phyloP scores from a whole-genome alignment of 257 asterid genomes.

The Voacanga thouarsii region DNA sequence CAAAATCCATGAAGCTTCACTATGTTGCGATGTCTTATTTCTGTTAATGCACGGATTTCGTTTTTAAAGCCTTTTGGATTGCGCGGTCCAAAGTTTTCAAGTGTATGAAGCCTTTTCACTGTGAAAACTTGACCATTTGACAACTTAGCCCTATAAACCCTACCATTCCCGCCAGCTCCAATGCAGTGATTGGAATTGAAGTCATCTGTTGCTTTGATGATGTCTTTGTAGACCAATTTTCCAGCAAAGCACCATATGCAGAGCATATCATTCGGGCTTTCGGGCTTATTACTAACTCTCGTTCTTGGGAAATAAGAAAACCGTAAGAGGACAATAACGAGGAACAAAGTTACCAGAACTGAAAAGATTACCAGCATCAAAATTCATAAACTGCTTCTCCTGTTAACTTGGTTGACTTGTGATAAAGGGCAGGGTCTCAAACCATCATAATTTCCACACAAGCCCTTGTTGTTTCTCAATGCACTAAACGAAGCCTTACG shows the following conservation, averaged over 20 bases:
- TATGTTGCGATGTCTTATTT: constrained; percentile 29
- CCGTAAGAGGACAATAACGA: constrained; percentile 10
- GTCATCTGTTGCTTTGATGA: constrained; percentile 29
- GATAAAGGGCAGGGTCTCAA: constrained; percentile 23
- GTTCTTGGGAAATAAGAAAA: background rate
- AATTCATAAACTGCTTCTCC: background rate
- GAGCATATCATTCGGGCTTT: constrained; percentile 8
- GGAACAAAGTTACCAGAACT: constrained; percentile 12
- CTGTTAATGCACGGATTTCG: constrained; percentile 28
- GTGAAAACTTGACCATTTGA: constrained; percentile 28
- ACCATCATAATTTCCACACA: constrained; percentile 31
- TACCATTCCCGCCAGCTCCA: constrained; percentile 32
- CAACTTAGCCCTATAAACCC: constrained; percentile 24
- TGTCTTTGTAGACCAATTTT: constrained; percentile 21
- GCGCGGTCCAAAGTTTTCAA: background rate
- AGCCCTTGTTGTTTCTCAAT: constrained; percentile 28
- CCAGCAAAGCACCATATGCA: constrained; percentile 27
- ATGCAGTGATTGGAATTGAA: constrained; percentile 20
- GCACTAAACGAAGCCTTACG: constrained; percentile 20
- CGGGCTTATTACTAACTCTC: background rate
- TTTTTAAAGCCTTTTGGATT: constrained; percentile 18
- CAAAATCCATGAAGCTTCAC: constrained; percentile 37
- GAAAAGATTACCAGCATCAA: constrained; percentile 8
- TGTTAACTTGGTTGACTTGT: background rate
- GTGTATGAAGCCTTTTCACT: constrained; percentile 24